Conservation (phyloP, 768 basidiomycete species). For the Panaeolus cyanescens region DNA sequence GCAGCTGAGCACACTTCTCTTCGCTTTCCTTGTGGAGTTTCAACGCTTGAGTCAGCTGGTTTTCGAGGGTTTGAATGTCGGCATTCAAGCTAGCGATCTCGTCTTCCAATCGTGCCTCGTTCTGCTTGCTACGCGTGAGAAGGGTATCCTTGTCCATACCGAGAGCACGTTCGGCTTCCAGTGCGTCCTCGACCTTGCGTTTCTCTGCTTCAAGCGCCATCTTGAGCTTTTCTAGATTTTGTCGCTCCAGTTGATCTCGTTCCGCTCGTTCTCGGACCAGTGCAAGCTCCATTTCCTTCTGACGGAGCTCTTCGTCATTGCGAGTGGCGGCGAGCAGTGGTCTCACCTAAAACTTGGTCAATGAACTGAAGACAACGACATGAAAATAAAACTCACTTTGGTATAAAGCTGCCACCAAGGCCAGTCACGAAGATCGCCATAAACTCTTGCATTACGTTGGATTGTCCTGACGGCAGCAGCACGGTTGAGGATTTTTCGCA, state of each 20-base stretch:
- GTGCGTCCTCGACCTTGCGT: constrained; percentile 73
- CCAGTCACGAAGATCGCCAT: constrained; percentile 90
- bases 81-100: constrained; percentile 78
- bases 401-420: constrained; percentile 99
- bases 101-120: constrained; percentile 85
- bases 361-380: constrained; percentile 3
- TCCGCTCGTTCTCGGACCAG: constrained; percentile 85
- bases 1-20: constrained; percentile 72
- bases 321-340: constrained; percentile 91
- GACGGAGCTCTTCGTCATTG: constrained; percentile 87
- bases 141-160: constrained; percentile 82
- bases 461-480: constrained; percentile 90
- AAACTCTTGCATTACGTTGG: constrained; percentile 91
- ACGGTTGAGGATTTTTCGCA: constrained; percentile 93
- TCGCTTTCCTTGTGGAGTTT: constrained; percentile 78
- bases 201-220: constrained; percentile 86
- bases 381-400: constrained; percentile 50
- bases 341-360: constrained; percentile 60
- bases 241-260: constrained; percentile 80
- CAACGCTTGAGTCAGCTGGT: constrained; percentile 81
- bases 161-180: constrained; percentile 81
- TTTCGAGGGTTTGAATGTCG: constrained; percentile 84
- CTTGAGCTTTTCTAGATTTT: constrained; percentile 76
- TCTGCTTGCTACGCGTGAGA: constrained; percentile 80
- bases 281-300: constrained; percentile 82